Evolutionary conservation across 768 basidiomycete genomes (phyloP).

Genomic region (Wakefieldia striispora): DNA sequence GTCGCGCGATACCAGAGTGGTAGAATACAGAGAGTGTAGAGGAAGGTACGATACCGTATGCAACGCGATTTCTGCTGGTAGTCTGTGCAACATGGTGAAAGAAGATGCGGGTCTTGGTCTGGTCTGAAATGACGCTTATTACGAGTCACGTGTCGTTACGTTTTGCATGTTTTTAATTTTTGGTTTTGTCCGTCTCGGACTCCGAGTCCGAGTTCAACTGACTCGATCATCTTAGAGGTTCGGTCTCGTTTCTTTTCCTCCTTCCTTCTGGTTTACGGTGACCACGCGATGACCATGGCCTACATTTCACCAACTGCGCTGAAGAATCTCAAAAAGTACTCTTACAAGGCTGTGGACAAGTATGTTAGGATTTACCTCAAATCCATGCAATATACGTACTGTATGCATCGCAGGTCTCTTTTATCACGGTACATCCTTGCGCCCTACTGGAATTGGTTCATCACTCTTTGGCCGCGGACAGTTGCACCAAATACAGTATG

Average conservation of each 20-base stretch:
- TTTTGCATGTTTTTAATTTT: too few species aligned
- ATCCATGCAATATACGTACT: background rate
- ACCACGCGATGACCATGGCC: constrained; percentile 41
- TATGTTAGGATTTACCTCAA: constrained; percentile 32
- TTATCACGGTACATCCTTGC: constrained; percentile 73
- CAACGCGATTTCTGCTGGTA: constrained; percentile 62
- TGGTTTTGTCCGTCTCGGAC: too few species aligned
- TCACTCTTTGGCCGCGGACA: constrained; percentile 79
- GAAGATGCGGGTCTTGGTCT: background rate
- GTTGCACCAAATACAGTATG: constrained; percentile 89
- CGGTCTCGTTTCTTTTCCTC: too few species aligned
- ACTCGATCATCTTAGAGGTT: too few species aligned
- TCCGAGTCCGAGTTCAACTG: too few species aligned
- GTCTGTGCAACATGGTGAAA: constrained; percentile 35
- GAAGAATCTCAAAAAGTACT: constrained; percentile 71
- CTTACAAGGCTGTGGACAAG: constrained; percentile 84
- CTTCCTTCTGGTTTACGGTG: background rate
- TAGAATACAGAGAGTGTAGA: constrained; percentile 38
- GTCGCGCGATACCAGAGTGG: constrained; percentile 39
- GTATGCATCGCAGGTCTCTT: constrained; percentile 52
- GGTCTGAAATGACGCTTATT: too few species aligned
- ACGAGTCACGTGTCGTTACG: background rate
- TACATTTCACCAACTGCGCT: constrained; percentile 69
- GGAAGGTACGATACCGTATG: constrained; percentile 50
- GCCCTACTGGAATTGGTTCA: constrained; percentile 91